Conservation (phyloP, 345 rosid species). For the Moricandia arvensis region DNA sequence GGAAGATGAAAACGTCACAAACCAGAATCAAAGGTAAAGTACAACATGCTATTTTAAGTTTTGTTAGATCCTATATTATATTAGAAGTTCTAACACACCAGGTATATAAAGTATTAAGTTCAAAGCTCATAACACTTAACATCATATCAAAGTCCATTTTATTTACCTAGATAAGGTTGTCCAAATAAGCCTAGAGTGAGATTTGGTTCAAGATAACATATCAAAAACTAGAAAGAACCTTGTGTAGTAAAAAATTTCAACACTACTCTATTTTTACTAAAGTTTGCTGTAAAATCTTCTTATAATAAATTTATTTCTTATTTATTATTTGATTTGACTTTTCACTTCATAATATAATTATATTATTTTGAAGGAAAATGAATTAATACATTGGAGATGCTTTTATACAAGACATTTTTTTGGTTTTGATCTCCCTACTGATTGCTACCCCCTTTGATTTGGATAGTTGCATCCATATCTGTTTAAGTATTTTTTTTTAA, state of each 20-base stretch:
- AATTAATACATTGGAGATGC: not conserved
- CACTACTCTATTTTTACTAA: not conserved
- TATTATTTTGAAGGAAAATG: no score
- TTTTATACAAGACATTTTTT: no score
- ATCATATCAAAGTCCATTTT: no score
- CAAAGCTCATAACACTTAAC: no score
- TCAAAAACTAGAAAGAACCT: not conserved
- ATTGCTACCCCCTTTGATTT: no score
- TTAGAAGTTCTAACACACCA: not conserved
- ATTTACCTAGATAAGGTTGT: not conserved
- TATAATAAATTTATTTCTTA: no score
- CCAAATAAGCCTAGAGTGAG: not conserved
- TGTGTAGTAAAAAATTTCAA: not conserved
- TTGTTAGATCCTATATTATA: not conserved
- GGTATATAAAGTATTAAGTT: not conserved
- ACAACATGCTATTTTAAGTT: not conserved
- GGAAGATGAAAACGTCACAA: conserved; percentile 18
- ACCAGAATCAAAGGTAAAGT: conserved; percentile 16
- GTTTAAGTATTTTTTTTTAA: not conserved
- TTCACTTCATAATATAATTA: not conserved
- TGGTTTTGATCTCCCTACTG: no score
- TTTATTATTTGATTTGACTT: no score
- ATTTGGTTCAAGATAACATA: not conserved
- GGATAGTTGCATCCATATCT: not conserved
- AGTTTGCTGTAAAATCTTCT: no score